Evolutionary conservation across 1,284 basidiomycete genomes (phyloP), one percentile per base, ranked within the genome.

Genomic region (Ganoderma meredithae): DNA sequence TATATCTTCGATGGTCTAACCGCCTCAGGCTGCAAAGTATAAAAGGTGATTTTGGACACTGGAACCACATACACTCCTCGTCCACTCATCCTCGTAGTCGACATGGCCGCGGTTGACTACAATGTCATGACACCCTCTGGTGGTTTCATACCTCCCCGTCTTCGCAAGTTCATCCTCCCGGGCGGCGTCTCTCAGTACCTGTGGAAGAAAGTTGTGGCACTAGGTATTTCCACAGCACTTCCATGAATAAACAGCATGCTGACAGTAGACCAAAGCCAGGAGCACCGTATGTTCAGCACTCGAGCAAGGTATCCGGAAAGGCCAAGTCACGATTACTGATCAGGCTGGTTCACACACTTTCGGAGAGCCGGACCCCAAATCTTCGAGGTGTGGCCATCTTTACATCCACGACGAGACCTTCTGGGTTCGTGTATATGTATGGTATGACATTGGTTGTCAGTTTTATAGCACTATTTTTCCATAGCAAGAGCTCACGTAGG

Each of bases 381-480:
- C 49, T 6, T 25, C n/a, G n/a, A 47, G 61, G 27, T 22, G 40
- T 33, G 61, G 61, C 13, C 31, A 52, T 33, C 33, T 62, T n/a
- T 7, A 39, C n/a, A 31, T 62, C 19, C 47, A 53, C 33, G 61
- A 62, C 36, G 61, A 63, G 13, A 60, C 44, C 8, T 67, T 67
- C 44, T 67, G 66, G 66, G 62, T 64, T 10, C 66, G 66, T 22
- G 47, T 67, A 22, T 67, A 60, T 43, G 31, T 63, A 19, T 60
- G 55, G 43, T 60, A 67, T 72, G 87, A 90, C 83, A 81, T 91
- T 75, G 85, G 92, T 78, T 91, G 89, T 90, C 79, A n/a, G 61
- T 72, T 39, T 10, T 25, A n/a, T 12, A 3, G 25, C 13, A 25
- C 13, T 3, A 52, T 43, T 43, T 19, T 8, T 12, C 49, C 25